These are phyloP conservation scores for Talaromyces funiculosus DNA, from an alignment of 2,329 filamentous ascomycete genomes.

Conservation along the genomic window DNA sequence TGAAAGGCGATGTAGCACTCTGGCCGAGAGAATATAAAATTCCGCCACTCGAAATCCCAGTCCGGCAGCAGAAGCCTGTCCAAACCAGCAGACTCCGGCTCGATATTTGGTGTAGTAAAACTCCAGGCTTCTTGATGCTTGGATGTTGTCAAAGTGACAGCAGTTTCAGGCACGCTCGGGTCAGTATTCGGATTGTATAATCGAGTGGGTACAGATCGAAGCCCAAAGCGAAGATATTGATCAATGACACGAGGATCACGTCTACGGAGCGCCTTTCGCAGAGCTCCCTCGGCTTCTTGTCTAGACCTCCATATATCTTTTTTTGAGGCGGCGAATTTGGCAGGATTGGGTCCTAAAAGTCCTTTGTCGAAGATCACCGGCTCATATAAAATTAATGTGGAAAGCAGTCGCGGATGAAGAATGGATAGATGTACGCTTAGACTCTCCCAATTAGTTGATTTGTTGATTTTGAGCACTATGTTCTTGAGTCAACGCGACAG, in stretches of 20 bases:
- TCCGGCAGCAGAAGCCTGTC: not conserved
- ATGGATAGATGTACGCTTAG: not conserved
- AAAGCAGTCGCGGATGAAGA: not conserved
- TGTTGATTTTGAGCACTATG: not conserved
- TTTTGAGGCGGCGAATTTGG: not conserved
- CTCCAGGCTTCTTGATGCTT: constrained; percentile 6
- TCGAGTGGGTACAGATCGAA: constrained; percentile 15
- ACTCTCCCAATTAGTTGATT: not conserved
- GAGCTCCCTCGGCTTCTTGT: not conserved
- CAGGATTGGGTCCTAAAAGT: not conserved
- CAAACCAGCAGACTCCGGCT: not conserved
- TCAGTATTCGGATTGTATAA: constrained; percentile 13
- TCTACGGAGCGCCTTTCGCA: constrained; percentile 10
- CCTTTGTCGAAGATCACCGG: not conserved
- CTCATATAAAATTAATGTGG: not conserved
- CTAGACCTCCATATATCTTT: not conserved
- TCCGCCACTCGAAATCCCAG: constrained; percentile 12
- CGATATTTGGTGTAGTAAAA: not conserved
- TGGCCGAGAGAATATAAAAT: constrained; percentile 16
- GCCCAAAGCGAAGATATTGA: constrained; percentile 10
- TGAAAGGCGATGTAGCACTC: constrained; percentile 16
- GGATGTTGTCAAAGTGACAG: constrained; percentile 19
- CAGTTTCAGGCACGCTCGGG: constrained; percentile 5
- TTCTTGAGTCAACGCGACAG: too few species aligned
- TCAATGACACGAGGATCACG: constrained; percentile 16